phyloP scores from a whole-genome alignment of 306 rosid species.

The Mucuna pruriens region DNA sequence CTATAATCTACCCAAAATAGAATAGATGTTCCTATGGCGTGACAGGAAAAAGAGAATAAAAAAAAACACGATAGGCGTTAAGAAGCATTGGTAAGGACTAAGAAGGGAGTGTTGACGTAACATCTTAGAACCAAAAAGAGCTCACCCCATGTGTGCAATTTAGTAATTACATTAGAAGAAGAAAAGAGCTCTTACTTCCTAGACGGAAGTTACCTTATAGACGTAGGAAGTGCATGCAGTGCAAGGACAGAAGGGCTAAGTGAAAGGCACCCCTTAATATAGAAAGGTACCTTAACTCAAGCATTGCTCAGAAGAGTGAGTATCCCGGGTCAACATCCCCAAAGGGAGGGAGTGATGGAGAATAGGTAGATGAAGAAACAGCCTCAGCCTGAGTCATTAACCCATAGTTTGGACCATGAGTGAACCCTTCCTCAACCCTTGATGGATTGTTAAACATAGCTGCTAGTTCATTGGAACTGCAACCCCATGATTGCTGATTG shows the following conservation, averaged over 20 bases:
- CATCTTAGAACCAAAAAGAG: conserved; percentile 22
- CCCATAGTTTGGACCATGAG: conserved; percentile 49
- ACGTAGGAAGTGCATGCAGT: conserved; percentile 38
- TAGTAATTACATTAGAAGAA: conserved; percentile 36
- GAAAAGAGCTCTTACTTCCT: conserved; percentile 17
- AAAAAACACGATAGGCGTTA: too few species aligned
- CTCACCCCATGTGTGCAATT: conserved; percentile 23
- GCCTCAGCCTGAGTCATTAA: conserved; percentile 41
- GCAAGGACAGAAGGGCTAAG: conserved; percentile 36
- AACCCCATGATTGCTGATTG: conserved; percentile 55
- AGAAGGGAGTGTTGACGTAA: too few species aligned
- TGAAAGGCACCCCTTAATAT: not conserved
- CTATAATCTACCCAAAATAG: too few species aligned
- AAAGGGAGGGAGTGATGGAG: conserved; percentile 60
- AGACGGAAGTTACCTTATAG: conserved; percentile 36
- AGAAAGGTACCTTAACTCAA: not conserved
- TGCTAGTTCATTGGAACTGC: conserved; percentile 62
- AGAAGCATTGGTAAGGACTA: too few species aligned
- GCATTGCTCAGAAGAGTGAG: conserved; percentile 46
- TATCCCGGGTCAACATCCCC: conserved; percentile 76
- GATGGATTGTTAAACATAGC: conserved; percentile 49
- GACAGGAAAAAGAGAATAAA: too few species aligned
- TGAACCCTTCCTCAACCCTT: conserved; percentile 57
- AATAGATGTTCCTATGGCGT: too few species aligned
- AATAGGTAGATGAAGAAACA: conserved; percentile 55